A percentile compares a stretch with the other conserved stretches of the same genome.
Evolutionary conservation across 2,329 filamentous ascomycete genomes (phyloP).

Genomic region (Fusarium xyrophilum): DNA sequence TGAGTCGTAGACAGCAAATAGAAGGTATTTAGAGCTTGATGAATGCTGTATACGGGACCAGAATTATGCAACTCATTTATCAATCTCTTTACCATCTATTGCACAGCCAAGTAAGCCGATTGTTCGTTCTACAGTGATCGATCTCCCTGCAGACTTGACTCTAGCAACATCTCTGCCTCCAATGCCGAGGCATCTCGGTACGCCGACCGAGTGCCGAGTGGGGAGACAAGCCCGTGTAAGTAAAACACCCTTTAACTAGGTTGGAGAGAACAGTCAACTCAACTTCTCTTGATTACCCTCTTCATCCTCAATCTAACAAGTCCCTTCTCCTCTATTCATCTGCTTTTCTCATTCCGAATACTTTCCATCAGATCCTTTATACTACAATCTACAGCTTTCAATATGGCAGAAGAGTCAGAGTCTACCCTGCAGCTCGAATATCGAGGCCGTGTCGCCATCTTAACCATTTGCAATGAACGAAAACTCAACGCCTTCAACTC

Average conservation of each 20-base stretch:
- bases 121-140: background rate
- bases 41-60: background rate
- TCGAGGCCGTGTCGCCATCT: conserved; percentile 63
- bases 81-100: background rate
- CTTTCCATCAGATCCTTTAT: background rate
- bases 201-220: background rate
- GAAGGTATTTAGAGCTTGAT: background rate
- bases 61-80: background rate
- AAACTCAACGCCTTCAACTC: conserved; percentile 86
- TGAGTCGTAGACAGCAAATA: background rate
- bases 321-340: background rate
- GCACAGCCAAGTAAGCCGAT: background rate
- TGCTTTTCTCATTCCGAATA: no score
- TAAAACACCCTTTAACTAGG: background rate
- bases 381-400: background rate
- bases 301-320: background rate
- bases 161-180: background rate
- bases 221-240: conserved; percentile 20
- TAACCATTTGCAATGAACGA: conserved; percentile 83
- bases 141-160: background rate
- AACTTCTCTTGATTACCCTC: background rate
- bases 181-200: conserved; percentile 17
- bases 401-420: conserved; percentile 33
- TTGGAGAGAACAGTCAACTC: background rate
- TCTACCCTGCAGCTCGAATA: conserved; percentile 50